Evolutionary conservation across 2,329 filamentous ascomycete genomes (phyloP).

Genomic region (Aspergillus ibericus): DNA sequence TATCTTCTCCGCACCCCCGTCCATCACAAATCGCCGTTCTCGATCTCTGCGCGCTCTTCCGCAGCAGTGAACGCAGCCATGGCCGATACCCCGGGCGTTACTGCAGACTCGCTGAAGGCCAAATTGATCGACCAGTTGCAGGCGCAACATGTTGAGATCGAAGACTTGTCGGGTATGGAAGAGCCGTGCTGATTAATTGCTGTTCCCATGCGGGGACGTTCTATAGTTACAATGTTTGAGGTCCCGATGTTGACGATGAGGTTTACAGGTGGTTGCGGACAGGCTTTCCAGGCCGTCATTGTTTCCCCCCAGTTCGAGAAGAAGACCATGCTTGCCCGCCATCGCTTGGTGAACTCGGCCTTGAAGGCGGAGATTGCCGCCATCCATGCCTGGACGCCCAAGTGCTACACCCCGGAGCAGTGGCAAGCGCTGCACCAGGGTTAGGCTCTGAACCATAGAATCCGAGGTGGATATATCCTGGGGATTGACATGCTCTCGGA

Average conservation of each 20-base stretch:
- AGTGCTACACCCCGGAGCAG: slow-evolving; percentile 88
- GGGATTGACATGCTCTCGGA: slow-evolving; percentile 11
- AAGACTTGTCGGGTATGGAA: slow-evolving; percentile 80
- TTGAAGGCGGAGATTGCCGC: slow-evolving; percentile 84
- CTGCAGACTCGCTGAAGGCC: slow-evolving; percentile 67
- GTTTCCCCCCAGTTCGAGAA: slow-evolving; percentile 69
- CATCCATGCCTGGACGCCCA: slow-evolving; percentile 94
- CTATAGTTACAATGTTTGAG: background rate
- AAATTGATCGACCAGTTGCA: slow-evolving; percentile 70
- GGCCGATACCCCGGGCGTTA: slow-evolving; percentile 62
- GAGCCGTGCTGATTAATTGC: slow-evolving; percentile 4
- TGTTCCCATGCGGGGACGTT: background rate
- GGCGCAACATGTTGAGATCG: slow-evolving; percentile 79
- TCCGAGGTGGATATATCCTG: slow-evolving; percentile 15
- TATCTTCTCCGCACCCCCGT: slow-evolving; percentile 36
- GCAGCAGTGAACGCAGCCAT: slow-evolving; percentile 39
- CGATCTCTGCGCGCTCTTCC: slow-evolving; percentile 36
- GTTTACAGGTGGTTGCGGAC: slow-evolving; percentile 64
- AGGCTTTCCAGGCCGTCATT: slow-evolving; percentile 69
- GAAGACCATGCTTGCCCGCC: slow-evolving; percentile 76
- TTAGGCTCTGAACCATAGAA: background rate
- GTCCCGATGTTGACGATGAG: background rate
- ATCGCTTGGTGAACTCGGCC: slow-evolving; percentile 79
- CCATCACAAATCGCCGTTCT: slow-evolving; percentile 30
- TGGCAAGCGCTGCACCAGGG: slow-evolving; percentile 67